Conservation (phyloP, 1,284 basidiomycete genomes). For the Malassezia sympodialis region DNA sequence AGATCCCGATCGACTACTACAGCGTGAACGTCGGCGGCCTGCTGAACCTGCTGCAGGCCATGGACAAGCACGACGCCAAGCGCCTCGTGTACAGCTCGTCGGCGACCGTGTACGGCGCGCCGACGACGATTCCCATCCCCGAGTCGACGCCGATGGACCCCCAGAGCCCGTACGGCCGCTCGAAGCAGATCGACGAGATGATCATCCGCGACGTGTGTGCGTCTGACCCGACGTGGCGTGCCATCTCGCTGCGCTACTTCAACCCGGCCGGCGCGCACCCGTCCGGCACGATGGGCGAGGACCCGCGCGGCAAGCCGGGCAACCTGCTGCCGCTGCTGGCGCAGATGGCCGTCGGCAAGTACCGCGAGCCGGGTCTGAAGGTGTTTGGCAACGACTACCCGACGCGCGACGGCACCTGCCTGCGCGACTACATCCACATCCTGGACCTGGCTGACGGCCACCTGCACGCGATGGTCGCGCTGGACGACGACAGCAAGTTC, state of each 20-base stretch:
- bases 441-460: slow-evolving; percentile 91
- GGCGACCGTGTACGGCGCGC: slow-evolving; percentile 97
- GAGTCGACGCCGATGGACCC: slow-evolving; percentile 80
- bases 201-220: slow-evolving; percentile 81
- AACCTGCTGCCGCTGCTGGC: slow-evolving; percentile 89
- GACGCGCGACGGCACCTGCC: slow-evolving; percentile 71
- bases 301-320: slow-evolving; percentile 84
- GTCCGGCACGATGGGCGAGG: slow-evolving; percentile 89
- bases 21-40: slow-evolving; percentile 43
- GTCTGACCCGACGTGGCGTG: slow-evolving; percentile 67
- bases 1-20: slow-evolving; percentile 67
- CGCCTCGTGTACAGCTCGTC: slow-evolving; percentile 94
- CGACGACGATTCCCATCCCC: slow-evolving; percentile 82
- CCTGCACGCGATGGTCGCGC: slow-evolving; percentile 77
- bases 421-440: slow-evolving; percentile 90
- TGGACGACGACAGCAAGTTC: slow-evolving; percentile 58
- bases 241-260: slow-evolving; percentile 85
- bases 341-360: slow-evolving; percentile 86
- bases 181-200: slow-evolving; percentile 86
- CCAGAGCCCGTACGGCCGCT: slow-evolving; percentile 86
- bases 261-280: slow-evolving; percentile 96
- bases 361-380: slow-evolving; percentile 68
- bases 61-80: slow-evolving; percentile 71
- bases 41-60: slow-evolving; percentile 49
- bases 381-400: slow-evolving; percentile 98